Base-by-base conservation (phyloP, 139 green algal genomes). In the Yamagishiella unicocca region DNA sequence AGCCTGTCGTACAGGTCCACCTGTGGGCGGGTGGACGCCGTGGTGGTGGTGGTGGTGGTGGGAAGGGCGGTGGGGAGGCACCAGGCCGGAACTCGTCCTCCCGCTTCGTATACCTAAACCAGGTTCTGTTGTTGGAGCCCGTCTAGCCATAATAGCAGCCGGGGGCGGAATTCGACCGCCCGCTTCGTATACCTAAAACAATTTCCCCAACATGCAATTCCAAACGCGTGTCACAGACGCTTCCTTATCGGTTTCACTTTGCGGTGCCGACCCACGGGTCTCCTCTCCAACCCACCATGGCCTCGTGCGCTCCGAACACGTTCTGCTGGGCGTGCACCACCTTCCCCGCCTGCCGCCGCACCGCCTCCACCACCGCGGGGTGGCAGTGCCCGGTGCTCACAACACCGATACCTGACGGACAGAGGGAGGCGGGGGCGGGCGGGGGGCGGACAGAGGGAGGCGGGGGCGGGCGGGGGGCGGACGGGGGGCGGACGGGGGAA, bases 241-340 rank as follows among this genome's bases (percentile, higher is more conserved):
- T n/a, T n/a, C n/a, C n/a, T n/a, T n/a, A n/a, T n/a, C n/a, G n/a
- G n/a, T n/a, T n/a, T n/a, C n/a, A n/a, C n/a, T n/a, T n/a, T n/a
- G n/a, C n/a, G n/a, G n/a, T n/a, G n/a, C n/a, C n/a, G n/a, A n/a
- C n/a, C n/a, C n/a, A n/a, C n/a, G n/a, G n/a, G n/a, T n/a, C n/a
- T n/a, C n/a, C 64, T 31, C 68, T 33, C 3, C 37, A 10, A 82
- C 87, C 70, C 54, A 83, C 81, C 67, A 64, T 71, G 37, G 87
- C 50, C 40, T 89, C 84, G 54, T 93, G 89, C 24, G 80, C 89
- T 2, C 85, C 88, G 66, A 98, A 94, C 29, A 97, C 87, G 85
- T 98, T 98, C 54, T 98, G 96, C 87, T 98, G 95, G 22, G 95
- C 94, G 80, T 96, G 94, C 87, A 97, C 94, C 0, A 98, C 75